Evolutionary conservation across 2,329 filamentous ascomycete species (phyloP), one percentile per base, ranked within the genome.

Genomic region (Penicillium griseofulvum): DNA sequence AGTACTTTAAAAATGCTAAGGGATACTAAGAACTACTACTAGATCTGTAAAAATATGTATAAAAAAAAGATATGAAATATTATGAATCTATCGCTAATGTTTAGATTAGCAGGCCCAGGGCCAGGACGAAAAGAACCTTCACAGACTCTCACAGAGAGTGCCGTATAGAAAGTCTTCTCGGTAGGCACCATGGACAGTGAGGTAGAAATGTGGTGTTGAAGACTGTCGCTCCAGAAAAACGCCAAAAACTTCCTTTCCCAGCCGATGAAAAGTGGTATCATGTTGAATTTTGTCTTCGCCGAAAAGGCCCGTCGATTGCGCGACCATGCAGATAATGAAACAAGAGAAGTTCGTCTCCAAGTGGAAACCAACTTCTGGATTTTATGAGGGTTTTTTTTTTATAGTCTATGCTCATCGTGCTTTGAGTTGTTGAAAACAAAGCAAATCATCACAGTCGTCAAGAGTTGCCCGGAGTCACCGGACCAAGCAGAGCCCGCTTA

Each of bases 361-460:
- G 29, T 3, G 48, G 54, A 48, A 36, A 58, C 42, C 57, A 59
- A 60, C 42, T 52, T 57, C 52, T 52, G 45, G 37, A 48, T 58
- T 60, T 58, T 59, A 51, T 56, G 28, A 62, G 58, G 64, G 64
- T 67, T 66, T 53, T 59, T 41, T 55, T 55, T 53, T 59, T 41
- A 46, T 55, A 68, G 65, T 74, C 71, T 74, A 74, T 74, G 66
- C 67, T 65, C 66, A 56, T 48, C 65, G 65, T 73, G 74, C 75
- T 75, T 76, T 76, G 75, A 76, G 73, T 78, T 78, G 76, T 78
- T 78, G 76, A 78, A 75, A 76, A 76, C 73, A 77, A 78, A 77
- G 75, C 72, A 67, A 67, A 73, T 74, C 71, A 70, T 76, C 74
- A 75, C 68, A 74, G 70, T 74, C 72, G 70, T 76, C 68, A 74